Evolutionary conservation across 2,329 filamentous ascomycete genomes (phyloP), one percentile per base, ranked within the genome.

Genomic region (Venturia carpophila): DNA sequence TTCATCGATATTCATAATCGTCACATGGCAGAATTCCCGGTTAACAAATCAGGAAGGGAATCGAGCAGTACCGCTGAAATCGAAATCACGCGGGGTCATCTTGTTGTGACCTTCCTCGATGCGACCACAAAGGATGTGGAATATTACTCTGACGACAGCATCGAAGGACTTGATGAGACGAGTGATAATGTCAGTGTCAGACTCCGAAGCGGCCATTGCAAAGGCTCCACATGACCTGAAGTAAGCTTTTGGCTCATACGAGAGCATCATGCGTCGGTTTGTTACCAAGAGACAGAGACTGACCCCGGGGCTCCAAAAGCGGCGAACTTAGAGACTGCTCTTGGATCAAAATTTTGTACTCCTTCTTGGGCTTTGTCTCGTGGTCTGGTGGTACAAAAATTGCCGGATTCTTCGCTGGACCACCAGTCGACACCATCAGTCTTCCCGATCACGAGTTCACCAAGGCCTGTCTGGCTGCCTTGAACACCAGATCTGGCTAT

Each of bases 101-200:
- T 75, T 30, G 74, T 75, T 0, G 67, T 70, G 21, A 71, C 79
- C 24, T 70, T 79, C 10, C 66, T 68, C 4, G 67, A 69, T 39
- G 67, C 67, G 15, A 71, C 67, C 56, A 56, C 68, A 41, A 63
- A 66, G 6, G 60, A 68, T 0, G 65, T 71, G 9, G 64, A 70
- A 3, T 66, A 69, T 10, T 66, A 71, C 1, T 72, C 69, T 58
- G 72, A 70, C 37, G 69, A 70, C 15, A 67, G 47, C 13, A 68
- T 75, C 27, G 65, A 67, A 5, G 60, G 65, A 0, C 56, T 74
- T 43, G 55, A 70, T 47, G 68, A 73, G 43, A 64, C 60, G 1
- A 66, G 67, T 13, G 52, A 66, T 13, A 37, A 37, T 5, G 70
- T 72, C 1, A 47, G 68, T 17, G 71, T 73, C 39, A 68, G 63